phyloP scores from a whole-genome alignment of 352 stramenopile genomes.

The Phytophthora fragariae region DNA sequence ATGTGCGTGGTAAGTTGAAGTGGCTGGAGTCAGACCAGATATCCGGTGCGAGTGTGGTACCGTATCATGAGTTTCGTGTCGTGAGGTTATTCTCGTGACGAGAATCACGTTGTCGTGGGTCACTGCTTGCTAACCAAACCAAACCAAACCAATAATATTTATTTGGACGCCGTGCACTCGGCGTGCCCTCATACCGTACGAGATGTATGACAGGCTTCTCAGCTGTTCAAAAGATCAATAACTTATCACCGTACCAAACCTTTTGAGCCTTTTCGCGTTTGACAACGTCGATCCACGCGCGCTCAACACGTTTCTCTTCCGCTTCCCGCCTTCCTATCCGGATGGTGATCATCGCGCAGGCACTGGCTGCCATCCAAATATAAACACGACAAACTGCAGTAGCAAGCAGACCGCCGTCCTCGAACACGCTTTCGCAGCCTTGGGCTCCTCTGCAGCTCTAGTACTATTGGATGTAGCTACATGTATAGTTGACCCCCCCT shows the following conservation, averaged over 20 bases:
- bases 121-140: background rate
- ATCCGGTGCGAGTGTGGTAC: constrained; percentile 9
- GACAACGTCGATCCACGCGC: background rate
- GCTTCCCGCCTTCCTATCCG: constrained; percentile 1
- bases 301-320: constrained; percentile 14
- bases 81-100: background rate
- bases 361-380: constrained; percentile 16
- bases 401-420: background rate
- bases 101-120: background rate
- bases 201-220: too few relatives aligned
- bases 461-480: too few relatives aligned
- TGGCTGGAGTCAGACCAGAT: constrained; percentile 18
- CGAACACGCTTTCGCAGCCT: background rate
- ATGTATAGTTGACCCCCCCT: too few relatives aligned
- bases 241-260: too few relatives aligned
- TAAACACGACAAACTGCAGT: background rate
- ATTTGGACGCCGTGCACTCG: background rate
- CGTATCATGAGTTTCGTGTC: background rate
- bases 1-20: constrained; percentile 15
- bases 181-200: background rate
- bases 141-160: background rate
- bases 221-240: too few relatives aligned
- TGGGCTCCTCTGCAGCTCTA: constrained; percentile 1
- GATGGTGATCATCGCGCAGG: constrained; percentile 22
- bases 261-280: background rate